Percentiles rank a stretch among this genome's conserved stretches.
Evolutionary conservation across 2,329 filamentous ascomycete genomes (phyloP).

Genomic region (Aspergillus brunneoviolaceus): DNA sequence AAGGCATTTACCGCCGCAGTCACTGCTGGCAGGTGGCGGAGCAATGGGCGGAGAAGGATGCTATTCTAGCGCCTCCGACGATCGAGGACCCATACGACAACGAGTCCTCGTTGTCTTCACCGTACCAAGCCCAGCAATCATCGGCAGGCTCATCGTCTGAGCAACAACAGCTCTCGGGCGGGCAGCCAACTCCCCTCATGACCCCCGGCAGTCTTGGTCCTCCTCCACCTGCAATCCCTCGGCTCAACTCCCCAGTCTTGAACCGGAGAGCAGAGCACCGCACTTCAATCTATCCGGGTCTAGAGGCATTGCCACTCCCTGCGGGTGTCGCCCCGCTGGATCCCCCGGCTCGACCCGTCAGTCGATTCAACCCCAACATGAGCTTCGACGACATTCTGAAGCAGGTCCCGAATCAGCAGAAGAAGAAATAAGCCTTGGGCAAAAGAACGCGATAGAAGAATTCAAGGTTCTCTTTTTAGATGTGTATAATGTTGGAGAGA

Average conservation of each 20-base stretch:
- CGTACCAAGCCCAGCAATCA: slow-evolving; percentile 39
- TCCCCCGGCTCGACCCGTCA: slow-evolving; percentile 39
- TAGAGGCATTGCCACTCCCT: slow-evolving; percentile 47
- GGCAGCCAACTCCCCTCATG: slow-evolving; percentile 28
- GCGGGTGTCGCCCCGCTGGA: slow-evolving; percentile 44
- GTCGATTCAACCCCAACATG: slow-evolving; percentile 48
- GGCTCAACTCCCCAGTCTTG: slow-evolving; percentile 33
- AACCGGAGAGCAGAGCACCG: slow-evolving; percentile 38
- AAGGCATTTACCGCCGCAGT: slow-evolving; percentile 66
- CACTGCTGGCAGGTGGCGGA: slow-evolving; percentile 68
- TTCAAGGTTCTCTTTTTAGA: not conserved
- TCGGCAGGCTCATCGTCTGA: slow-evolving; percentile 39
- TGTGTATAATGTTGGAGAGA: slow-evolving; percentile 11
- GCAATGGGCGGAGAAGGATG: slow-evolving; percentile 55
- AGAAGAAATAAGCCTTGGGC: slow-evolving; percentile 32
- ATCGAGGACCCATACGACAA: slow-evolving; percentile 38
- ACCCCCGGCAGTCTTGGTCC: slow-evolving; percentile 33
- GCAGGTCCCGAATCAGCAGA: slow-evolving; percentile 38
- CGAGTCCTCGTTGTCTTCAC: slow-evolving; percentile 40
- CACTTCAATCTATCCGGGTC: slow-evolving; percentile 44
- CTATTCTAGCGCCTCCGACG: slow-evolving; percentile 33
- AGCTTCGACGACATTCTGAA: slow-evolving; percentile 51
- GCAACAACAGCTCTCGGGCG: slow-evolving; percentile 9
- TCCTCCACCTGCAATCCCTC: slow-evolving; percentile 36
- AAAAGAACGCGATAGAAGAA: slow-evolving; percentile 4